Conservation (phyloP, 2,329 filamentous ascomycete species). For the Triangularia verruculosa region DNA sequence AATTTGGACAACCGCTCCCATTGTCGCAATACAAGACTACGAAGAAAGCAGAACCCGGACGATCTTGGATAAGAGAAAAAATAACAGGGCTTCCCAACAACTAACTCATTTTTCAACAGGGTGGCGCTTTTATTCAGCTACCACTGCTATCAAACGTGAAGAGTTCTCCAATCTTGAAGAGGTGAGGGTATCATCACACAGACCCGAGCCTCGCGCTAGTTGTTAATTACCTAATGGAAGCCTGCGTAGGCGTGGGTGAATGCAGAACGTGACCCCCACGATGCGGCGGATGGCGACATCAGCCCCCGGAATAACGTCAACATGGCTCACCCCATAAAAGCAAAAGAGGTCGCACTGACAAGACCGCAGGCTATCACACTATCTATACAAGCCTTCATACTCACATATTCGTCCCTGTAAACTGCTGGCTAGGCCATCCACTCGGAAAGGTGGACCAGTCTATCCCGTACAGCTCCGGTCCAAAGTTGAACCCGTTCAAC, state of each 20-base stretch:
- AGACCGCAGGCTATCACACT: not conserved
- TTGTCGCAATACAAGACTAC: too few species aligned
- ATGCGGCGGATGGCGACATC: conserved; percentile 24
- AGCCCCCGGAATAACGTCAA: conserved; percentile 16
- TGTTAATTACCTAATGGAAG: conserved; percentile 1
- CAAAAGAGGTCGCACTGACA: not conserved
- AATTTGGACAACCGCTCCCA: too few species aligned
- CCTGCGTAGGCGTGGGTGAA: not conserved
- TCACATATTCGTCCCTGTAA: conserved; percentile 13
- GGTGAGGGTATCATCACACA: not conserved
- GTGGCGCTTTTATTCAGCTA: too few species aligned
- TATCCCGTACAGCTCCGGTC: conserved; percentile 24
- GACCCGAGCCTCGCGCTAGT: not conserved
- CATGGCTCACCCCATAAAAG: conserved; percentile 8
- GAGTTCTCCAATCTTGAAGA: not conserved
- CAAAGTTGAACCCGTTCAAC: conserved; percentile 35
- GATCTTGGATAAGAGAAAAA: too few species aligned
- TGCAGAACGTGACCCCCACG: conserved; percentile 17
- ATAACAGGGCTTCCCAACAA: too few species aligned
- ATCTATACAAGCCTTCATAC: not conserved
- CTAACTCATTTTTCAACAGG: too few species aligned
- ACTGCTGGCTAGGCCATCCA: conserved; percentile 28
- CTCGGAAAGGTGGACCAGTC: conserved; percentile 28
- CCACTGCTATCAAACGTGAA: too few species aligned
- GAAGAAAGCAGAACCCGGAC: too few species aligned